A percentile compares a stretch with the other conserved stretches of the same genome.
phyloP scores from a whole-genome alignment of 768 basidiomycete genomes.

The Xanthoconium purpureum region DNA sequence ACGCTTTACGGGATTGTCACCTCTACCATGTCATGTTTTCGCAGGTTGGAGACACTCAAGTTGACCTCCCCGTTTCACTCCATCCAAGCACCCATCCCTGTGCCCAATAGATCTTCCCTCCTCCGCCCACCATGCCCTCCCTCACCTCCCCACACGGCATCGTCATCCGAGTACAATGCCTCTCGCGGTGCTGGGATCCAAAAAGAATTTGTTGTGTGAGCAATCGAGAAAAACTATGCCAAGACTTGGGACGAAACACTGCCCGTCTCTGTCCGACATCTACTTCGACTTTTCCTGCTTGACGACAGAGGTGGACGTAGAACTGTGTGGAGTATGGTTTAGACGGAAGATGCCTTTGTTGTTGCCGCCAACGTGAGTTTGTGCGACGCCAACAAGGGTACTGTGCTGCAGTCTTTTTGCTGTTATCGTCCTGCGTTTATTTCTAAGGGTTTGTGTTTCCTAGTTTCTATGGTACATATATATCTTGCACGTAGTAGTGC shows the following conservation, averaged over 20 bases:
- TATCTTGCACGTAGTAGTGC: no score
- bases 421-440: no score
- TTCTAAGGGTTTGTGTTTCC: no score
- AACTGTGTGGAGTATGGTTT: no score
- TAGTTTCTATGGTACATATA: no score
- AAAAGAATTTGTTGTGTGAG: constrained; percentile 29
- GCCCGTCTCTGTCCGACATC: constrained; percentile 26
- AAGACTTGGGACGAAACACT: constrained; percentile 29
- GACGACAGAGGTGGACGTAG: constrained; percentile 24
- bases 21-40: constrained; percentile 32
- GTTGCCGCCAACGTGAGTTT: no score
- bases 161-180: neutral
- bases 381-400: no score
- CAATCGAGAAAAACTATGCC: constrained; percentile 25
- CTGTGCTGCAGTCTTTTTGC: no score
- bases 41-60: constrained; percentile 28
- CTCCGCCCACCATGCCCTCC: constrained; percentile 3
- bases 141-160: constrained; percentile 1
- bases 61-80: constrained; percentile 33
- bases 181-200: neutral
- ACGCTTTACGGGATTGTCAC: constrained; percentile 30
- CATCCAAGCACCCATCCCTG: constrained; percentile 17
- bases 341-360: no score
- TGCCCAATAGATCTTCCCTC: neutral
- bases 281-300: constrained; percentile 31